Percentiles rank a stretch among this genome's conserved stretches.
Evolutionary conservation across 345 rosid genomes (phyloP).

Genomic region (Populus davidiana): DNA sequence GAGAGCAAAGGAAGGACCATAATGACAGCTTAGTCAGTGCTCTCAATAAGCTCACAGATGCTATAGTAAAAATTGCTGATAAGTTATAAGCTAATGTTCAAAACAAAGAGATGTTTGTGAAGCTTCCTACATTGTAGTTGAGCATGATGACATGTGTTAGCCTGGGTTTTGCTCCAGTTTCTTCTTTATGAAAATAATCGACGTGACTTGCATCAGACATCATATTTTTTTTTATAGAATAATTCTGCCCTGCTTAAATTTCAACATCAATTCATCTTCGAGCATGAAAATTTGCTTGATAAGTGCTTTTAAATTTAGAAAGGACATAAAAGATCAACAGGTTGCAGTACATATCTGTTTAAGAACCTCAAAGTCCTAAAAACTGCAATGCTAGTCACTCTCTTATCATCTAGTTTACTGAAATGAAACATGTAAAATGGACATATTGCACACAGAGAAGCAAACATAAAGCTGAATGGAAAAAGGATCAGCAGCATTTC

Average conservation of each 20-base stretch:
- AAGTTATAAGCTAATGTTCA: constrained; percentile 17
- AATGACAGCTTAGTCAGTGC: constrained; percentile 16
- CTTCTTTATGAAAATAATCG: constrained; percentile 1
- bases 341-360: background rate
- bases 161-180: background rate
- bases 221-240: background rate
- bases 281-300: background rate
- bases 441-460: background rate
- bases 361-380: background rate
- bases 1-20: constrained; percentile 21
- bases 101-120: background rate
- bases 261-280: background rate
- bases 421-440: background rate
- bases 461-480: background rate
- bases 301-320: background rate
- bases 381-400: background rate
- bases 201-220: background rate
- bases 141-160: background rate
- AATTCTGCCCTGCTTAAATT: background rate
- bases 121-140: background rate
- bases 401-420: background rate
- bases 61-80: constrained; percentile 25
- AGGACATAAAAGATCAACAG: background rate
- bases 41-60: constrained; percentile 28
- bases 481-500: background rate